Conservation (phyloP, 2,329 filamentous ascomycete species). For the Aspergillus aculeatinus region DNA sequence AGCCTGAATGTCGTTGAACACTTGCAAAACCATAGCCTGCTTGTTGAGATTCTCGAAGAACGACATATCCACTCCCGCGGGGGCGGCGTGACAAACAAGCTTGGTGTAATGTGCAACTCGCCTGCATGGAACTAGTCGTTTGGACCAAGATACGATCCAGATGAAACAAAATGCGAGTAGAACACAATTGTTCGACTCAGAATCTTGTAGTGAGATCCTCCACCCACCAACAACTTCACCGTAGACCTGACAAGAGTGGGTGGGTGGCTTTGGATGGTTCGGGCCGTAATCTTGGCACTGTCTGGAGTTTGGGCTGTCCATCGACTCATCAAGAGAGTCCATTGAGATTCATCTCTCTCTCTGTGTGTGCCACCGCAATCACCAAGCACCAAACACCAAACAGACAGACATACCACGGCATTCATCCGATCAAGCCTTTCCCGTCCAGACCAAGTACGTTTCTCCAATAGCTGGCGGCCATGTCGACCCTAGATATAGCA, state of each 20-base stretch:
- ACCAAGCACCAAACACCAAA: not conserved
- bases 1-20: no score
- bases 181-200: not conserved
- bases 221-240: no score
- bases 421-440: not conserved
- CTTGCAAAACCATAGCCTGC: not conserved
- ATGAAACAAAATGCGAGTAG: not conserved
- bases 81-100: not conserved
- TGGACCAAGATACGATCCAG: not conserved
- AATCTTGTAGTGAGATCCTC: no score
- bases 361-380: not conserved
- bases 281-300: not conserved
- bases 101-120: not conserved
- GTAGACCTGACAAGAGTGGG: not conserved
- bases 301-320: not conserved
- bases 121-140: not conserved
- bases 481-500: slow-evolving; percentile 3
- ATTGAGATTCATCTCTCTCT: not conserved
- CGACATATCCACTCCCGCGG: not conserved
- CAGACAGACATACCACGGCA: not conserved
- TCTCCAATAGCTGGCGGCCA: slow-evolving; percentile 12
- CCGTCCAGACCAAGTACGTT: not conserved
- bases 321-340: not conserved
- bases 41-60: not conserved
- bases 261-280: not conserved